Percentiles rank a stretch among this genome's conserved stretches.
Conservation (phyloP, 352 stramenopile species). For the Achlya hypogyna region DNA sequence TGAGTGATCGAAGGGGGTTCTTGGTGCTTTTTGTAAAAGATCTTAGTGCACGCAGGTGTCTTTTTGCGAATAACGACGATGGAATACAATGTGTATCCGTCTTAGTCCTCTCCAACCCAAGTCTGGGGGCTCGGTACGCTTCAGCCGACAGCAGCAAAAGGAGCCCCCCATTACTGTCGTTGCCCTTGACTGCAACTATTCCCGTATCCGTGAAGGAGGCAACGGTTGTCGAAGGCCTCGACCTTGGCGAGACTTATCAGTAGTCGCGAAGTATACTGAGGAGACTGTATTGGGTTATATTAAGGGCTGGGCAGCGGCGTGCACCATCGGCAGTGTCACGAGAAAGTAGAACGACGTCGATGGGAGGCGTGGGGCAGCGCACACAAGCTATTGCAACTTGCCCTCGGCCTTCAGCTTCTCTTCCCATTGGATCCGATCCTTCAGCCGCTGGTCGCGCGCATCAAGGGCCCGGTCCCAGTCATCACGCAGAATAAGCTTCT, state of each 20-base stretch:
- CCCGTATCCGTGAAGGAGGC: background rate
- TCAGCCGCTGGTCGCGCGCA: conserved; percentile 13
- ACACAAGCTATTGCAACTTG: background rate
- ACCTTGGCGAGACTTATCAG: background rate
- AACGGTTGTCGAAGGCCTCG: background rate
- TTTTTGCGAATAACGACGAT: background rate
- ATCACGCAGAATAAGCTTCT: conserved; percentile 26
- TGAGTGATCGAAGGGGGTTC: conserved; percentile 18
- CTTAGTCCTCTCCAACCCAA: no score
- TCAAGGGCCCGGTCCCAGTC: conserved; percentile 18
- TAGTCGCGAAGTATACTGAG: background rate
- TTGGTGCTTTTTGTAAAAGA: conserved; percentile 15
- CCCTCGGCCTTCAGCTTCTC: conserved; percentile 9
- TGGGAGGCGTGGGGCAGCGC: background rate
- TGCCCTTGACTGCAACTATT: no score
- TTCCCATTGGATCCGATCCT: conserved; percentile 17
- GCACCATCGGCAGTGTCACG: no score
- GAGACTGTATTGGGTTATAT: conserved; percentile 4
- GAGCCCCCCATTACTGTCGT: no score
- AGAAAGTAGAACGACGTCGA: background rate
- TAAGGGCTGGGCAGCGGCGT: no score
- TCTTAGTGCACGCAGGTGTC: background rate
- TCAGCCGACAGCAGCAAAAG: no score
- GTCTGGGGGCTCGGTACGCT: no score
- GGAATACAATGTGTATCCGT: background rate